Evolutionary conservation across 805 yeast species (phyloP).

Genomic region (Yarrowia hollandica): DNA sequence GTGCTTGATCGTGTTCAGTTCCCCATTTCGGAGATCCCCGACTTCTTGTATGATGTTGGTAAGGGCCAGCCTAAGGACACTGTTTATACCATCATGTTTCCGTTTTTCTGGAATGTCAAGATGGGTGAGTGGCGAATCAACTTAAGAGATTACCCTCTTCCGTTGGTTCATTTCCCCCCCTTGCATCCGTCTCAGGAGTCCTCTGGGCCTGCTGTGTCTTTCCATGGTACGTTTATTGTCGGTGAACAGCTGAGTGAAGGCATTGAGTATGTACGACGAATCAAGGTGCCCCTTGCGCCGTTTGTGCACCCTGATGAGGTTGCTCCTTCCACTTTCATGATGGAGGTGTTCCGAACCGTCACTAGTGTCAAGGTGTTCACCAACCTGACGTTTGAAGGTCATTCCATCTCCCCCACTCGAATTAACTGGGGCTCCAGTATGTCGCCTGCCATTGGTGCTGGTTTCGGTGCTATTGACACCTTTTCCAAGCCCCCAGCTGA

Average conservation of each 20-base stretch:
- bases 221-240: constrained; percentile 66
- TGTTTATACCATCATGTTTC: constrained; percentile 65
- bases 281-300: constrained; percentile 63
- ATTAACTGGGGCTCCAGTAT: constrained; percentile 84
- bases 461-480: constrained; percentile 73
- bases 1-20: constrained; percentile 52
- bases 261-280: constrained; percentile 55
- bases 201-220: constrained; percentile 42
- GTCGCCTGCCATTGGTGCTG: constrained; percentile 79
- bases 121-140: constrained; percentile 67
- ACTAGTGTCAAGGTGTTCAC: constrained; percentile 73
- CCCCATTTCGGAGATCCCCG: constrained; percentile 53
- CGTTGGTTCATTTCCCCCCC: constrained; percentile 70
- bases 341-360: constrained; percentile 72
- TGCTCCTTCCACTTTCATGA: constrained; percentile 50
- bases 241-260: constrained; percentile 61
- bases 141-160: constrained; percentile 83
- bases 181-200: constrained; percentile 43
- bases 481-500: constrained; percentile 90
- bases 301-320: constrained; percentile 38
- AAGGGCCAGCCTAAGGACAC: constrained; percentile 79
- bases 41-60: constrained; percentile 71
- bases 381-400: constrained; percentile 56
- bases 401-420: constrained; percentile 58
- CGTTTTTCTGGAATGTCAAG: constrained; percentile 57